Base-by-base conservation (phyloP, 768 basidiomycete species). In the Dendrothele bispora region DNA sequence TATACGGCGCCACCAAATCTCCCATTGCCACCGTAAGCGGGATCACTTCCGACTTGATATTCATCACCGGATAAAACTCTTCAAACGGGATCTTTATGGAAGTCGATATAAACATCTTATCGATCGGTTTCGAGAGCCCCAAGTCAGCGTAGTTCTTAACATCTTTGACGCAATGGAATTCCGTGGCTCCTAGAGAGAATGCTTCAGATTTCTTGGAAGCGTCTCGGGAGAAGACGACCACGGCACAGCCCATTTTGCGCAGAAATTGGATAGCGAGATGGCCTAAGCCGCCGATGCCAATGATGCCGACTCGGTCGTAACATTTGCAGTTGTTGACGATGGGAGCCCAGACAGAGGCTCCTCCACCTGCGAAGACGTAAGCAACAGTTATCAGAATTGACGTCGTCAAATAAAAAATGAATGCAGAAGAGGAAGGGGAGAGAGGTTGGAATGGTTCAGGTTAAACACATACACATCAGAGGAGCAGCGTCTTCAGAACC, bases 191-290 rank as follows among this genome's bases (percentile, higher is more conserved):
- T 0, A 71, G 58, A 17, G 41, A 38, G 39, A 36, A 50, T 18
- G 70, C 67, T 26, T 71, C 66, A 6, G 61, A 57, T 35, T 30
- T 61, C 49, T 71, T 72, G 21, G 37, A 42, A 5, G 70, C 65
- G 0, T 65, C 62, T 22, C 60, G 38, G 5, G 66, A 69, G 25
- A 70, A 64, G 5, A 64, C 70, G 41, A 66, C 60, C 4, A 71
- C 70, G 5, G 62, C 62, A 17, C 66, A 67, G 14, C 69, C 69
- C 64, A 70, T 70, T 53, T 68, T 72, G 27, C 62, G 49, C 3
- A 68, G 65, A 47, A 71, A 71, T 35, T 70, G 66, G 27, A 71
- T 61, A 6, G 64, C 67, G 27, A 71, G 65, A 35, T 71, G 70
- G 7, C 69, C 67, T 15, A 71, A 61, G 5, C 70, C 69, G 2